These are phyloP conservation scores for Scutellaria baicalensis DNA, from an alignment of 257 asterid genomes.

Conservation along the genomic window DNA sequence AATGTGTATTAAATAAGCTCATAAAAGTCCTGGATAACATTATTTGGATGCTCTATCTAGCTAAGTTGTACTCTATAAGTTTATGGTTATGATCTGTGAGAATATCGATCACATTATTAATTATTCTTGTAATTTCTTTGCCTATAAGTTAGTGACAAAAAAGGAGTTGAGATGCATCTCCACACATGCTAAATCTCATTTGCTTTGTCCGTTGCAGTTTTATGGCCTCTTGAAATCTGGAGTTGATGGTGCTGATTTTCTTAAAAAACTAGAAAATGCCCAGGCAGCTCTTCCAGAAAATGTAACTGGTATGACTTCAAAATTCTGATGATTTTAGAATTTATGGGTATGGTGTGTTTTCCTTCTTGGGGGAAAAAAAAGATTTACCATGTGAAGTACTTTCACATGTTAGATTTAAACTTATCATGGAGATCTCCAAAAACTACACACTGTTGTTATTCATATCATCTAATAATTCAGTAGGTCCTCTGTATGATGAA, in stretches of 20 bases:
- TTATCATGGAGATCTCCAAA: neutral
- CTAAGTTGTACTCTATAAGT: neutral
- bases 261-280: slow-evolving; percentile 74
- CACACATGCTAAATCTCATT: slow-evolving; percentile 12
- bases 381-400: neutral
- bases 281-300: slow-evolving; percentile 65
- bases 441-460: neutral
- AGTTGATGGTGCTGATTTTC: slow-evolving; percentile 80
- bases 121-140: neutral
- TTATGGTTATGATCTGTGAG: neutral
- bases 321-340: neutral
- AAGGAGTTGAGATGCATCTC: neutral
- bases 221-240: slow-evolving; percentile 80
- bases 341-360: neutral
- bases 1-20: neutral
- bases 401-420: neutral
- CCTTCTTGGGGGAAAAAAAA: neutral
- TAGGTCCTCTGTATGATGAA: neutral
- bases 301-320: slow-evolving; percentile 38
- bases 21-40: neutral
- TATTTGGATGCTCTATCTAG: neutral
- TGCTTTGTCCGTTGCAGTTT: slow-evolving; percentile 44
- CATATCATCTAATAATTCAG: neutral
- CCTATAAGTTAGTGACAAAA: neutral
- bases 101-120: neutral